Evolutionary conservation across 768 basidiomycete species (phyloP), one percentile per base, ranked within the genome.

Genomic region (Trametes meyenii): DNA sequence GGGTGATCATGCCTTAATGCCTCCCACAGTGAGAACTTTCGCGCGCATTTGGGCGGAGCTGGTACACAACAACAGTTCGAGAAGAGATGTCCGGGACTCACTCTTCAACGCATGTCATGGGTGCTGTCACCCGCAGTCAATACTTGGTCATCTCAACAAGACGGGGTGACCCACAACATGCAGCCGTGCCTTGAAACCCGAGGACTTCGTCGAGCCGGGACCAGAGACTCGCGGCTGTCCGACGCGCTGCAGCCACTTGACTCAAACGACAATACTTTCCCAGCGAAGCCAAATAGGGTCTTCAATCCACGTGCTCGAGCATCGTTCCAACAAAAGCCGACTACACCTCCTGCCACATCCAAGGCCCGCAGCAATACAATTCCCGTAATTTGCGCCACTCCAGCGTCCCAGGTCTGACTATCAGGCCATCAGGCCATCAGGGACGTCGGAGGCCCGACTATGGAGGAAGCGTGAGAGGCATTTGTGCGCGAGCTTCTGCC

Each of bases 1-100:
- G 12, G 40, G 38, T 53, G 50, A 19, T 8, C 24, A 39, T 44
- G 12, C 39, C 29, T 44, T 42, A 38, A 36, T n/a, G 43, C 45
- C 33, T 62, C 61, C 45, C 61, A 62, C 61, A 62, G 61, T 62
- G 61, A 50, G 61, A 62, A 48, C 39, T 33, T 58, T 58, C 61
- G 56, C 61, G 61, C 61, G 55, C 61, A 48, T 62, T 48, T 50
- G 55, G 61, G 49, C 48, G 36, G 35, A 16, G 44, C 17, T 45
- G 36, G 58, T 19, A 43, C 40, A 39, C 38, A 29, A 50, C 60
- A 43, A 23, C 13, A 8, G 38, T 45, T 52, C 55, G 49, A 13
- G 50, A 45, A 56, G 24, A 12, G 40, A 13, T 40, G 50, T 50
- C 19, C 21, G 53, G 19, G 3, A 33, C 38, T 55, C 29, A 46